Evolutionary conservation across 2,329 filamentous ascomycete species (phyloP), one percentile per base, ranked within the genome.

Genomic region (Epichloe bromicola): DNA sequence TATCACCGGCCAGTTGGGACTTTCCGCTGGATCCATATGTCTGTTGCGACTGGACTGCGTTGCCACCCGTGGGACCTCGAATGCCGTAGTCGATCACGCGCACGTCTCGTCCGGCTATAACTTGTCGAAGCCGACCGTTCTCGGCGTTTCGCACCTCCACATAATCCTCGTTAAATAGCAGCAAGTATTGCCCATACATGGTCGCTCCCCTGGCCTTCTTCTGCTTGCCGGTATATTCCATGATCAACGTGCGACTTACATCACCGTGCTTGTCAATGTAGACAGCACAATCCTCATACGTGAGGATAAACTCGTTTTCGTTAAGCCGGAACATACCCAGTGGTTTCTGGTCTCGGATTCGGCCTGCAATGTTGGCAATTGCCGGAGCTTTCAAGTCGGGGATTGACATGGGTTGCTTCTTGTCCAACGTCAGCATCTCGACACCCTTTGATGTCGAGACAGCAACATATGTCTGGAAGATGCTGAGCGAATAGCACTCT

Each of bases 181-280:
- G 74, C 4, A 98, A 78, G 65, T 95, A 97, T 52, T 89, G 85
- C 1, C 89, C 90, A 60, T 88, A 94, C 70, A 97, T 83, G 55
- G 89, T 93, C 2, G 90, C 90, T 12, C 82, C 81, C 55, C 55
- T 83, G 1, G 93, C 93, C 66, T 79, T 80, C 67, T 80, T 80
- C 63, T 80, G 77, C 61, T 85, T 91, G 58, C 93, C 93, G n/a
- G 95, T 93, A 66, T 97, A 98, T 64, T 97, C 89, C 89, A 98
- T 95, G 61, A 97, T 90, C 53, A 97, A 88, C 30, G 85, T 88
- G 44, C 94, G 85, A 39, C 83, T 91, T 30, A 98, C 88, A 55
- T 98, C 93, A 57, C 93, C 93, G 67, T 97, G 89, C 69, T 97
- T 96, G 73, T 98, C 94, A 63, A 97, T 86, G 62, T 97, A 98